Evolutionary conservation across 1,284 basidiomycete genomes (phyloP).

Genomic region (Cryptococcus floricola): DNA sequence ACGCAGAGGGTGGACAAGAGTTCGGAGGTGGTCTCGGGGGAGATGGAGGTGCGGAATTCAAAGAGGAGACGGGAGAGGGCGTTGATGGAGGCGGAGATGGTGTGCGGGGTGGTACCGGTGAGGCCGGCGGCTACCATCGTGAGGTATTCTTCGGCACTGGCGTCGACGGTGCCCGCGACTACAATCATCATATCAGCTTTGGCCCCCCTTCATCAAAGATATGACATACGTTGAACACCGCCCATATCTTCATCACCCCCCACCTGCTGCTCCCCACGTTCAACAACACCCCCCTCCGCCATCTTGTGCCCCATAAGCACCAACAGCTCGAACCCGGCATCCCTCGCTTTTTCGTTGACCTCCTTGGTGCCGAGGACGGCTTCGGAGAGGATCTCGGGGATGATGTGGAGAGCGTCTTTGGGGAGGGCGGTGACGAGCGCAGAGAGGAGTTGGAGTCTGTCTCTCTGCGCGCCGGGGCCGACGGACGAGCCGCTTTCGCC

Average conservation of each 20-base stretch:
- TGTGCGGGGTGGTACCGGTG: conserved; percentile 89
- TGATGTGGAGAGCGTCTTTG: conserved; percentile 69
- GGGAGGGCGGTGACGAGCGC: conserved; percentile 71
- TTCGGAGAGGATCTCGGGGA: conserved; percentile 88
- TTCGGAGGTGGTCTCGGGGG: conserved; percentile 73
- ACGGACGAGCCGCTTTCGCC: conserved; percentile 59
- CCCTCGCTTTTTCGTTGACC: conserved; percentile 86
- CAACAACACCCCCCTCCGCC: conserved; percentile 78
- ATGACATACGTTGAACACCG: conserved; percentile 55
- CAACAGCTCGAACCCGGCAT: conserved; percentile 84
- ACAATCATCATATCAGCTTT: conserved; percentile 1
- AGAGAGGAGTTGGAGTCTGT: conserved; percentile 74
- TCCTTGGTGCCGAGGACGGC: conserved; percentile 97
- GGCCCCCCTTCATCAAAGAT: background rate
- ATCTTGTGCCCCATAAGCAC: conserved; percentile 92
- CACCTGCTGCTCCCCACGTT: conserved; percentile 69
- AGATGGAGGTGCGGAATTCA: conserved; percentile 86
- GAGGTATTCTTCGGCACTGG: conserved; percentile 86
- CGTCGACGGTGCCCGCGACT: conserved; percentile 56
- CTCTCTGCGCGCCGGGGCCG: conserved; percentile 84
- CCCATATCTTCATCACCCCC: conserved; percentile 62
- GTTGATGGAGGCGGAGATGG: conserved; percentile 96
- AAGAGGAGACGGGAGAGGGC: conserved; percentile 90
- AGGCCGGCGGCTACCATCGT: conserved; percentile 96
- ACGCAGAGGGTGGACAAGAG: conserved; percentile 82